Evolutionary conservation across 139 green algal species (phyloP), one percentile per base, ranked within the genome.

Genomic region (Prasinococcaceae sp.): DNA sequence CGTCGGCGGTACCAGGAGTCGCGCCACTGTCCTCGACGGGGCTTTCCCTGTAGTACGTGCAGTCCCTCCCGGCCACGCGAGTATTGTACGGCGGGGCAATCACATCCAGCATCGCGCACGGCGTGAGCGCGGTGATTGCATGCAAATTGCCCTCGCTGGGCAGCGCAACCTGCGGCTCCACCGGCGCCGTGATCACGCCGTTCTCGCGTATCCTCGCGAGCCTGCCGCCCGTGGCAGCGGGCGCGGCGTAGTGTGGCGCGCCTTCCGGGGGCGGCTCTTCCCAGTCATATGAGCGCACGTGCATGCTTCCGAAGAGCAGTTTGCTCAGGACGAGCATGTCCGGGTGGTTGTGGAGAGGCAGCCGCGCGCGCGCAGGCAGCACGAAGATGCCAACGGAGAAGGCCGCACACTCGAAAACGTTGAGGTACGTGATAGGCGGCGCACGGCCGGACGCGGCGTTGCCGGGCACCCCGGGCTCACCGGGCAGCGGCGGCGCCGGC

Each of bases 301-400:
- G 77, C 52, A 95, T 66, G 3, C 54, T 42, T 10, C 86, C 86
- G 57, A 86, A 93, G 38, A 95, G 61, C 44, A 94, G 65, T 51
- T 81, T 83, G 58, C 61, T 67, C 0, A 58, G 10, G 16, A 65
- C 61, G n/a, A 43, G 66, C 66, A 75, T 75, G 19, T 44, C 60
- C 38, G 84, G 84, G 52, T 94, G 84, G 58, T 94, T 77, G 63
- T 94, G 86, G 47, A 95, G 68, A 29, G 86, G 86, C 28, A 95
- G 88, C 14, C 35, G 37, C 0, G 78, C 67, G 1, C 60, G 46
- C 5, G 47, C 27, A 0, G 80, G 79, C 25, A 94, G 55, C 53
- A 77, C 84, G 47, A 94, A 94, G 20, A 94, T 84, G 28, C 85
- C 85, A 25, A 94, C 58, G 1, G 76, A 80, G 28, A 94, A 56